Conservation (phyloP, 2,329 filamentous ascomycete genomes). For the Arthrinium puccinioides region DNA sequence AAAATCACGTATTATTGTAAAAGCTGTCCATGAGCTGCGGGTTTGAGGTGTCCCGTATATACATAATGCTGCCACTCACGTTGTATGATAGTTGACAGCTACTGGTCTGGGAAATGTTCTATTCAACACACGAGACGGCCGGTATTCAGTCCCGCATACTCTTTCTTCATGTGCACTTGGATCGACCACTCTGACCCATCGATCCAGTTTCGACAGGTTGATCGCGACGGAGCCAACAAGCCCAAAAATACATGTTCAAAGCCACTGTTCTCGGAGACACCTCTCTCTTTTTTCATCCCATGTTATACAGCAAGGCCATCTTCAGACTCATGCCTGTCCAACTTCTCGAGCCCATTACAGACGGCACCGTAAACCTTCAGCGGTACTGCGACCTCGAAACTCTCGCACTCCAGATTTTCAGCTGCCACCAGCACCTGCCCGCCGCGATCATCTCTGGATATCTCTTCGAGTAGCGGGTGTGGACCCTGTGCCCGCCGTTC, state of each 20-base stretch:
- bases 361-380: slow-evolving; percentile 69
- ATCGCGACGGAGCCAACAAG: too few relatives aligned
- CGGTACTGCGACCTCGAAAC: slow-evolving; percentile 83
- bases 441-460: slow-evolving; percentile 72
- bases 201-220: too few relatives aligned
- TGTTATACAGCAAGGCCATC: slow-evolving; percentile 20
- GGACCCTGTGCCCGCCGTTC: slow-evolving; percentile 18
- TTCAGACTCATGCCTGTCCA: slow-evolving; percentile 49
- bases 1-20: too few relatives aligned
- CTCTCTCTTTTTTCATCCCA: not conserved
- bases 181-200: too few relatives aligned
- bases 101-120: too few relatives aligned
- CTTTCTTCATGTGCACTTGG: too few relatives aligned
- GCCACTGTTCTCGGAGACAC: not conserved
- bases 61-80: too few relatives aligned
- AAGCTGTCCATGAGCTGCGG: too few relatives aligned
- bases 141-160: too few relatives aligned
- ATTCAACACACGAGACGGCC: too few relatives aligned
- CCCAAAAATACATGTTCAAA: not conserved
- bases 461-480: slow-evolving; percentile 65
- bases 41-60: too few relatives aligned
- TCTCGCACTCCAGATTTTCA: slow-evolving; percentile 75
- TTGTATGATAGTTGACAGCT: too few relatives aligned
- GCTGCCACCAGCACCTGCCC: slow-evolving; percentile 66
- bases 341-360: slow-evolving; percentile 46